Evolutionary conservation across 73 alveolate species (phyloP), one percentile per base, ranked within the genome.

Genomic region (Paramecium primaurelia): DNA sequence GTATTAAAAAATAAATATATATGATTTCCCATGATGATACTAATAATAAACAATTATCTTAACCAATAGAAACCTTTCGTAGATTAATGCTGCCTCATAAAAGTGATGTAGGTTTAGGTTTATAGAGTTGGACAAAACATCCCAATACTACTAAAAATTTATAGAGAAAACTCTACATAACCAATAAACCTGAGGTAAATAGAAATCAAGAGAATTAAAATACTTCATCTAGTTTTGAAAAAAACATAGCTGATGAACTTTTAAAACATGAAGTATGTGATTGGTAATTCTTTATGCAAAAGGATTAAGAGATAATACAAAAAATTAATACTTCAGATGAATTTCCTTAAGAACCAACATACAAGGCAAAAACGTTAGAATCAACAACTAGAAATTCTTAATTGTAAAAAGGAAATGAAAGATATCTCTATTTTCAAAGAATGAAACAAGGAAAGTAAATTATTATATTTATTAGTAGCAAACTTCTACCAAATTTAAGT

Each of bases 381-480:
- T 28, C 84, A 14, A 64, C 51, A 25, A 32, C 20, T 8, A 73
- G 34, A 38, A 22, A 40, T 37, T 34, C 9, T 16, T 30, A 73
- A 20, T 5, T 16, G 68, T 4, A 40, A 20, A 73, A 73, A 73
- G 87, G 59, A 30, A 73, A 25, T 44, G 87, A 73, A 73, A 73
- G 87, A 20, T 20, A 73, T n/a, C 60, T 16, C 0, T 73, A 37
- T 37, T 73, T 73, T 73, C 34, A 34, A 73, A 73, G 38, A 40
- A 73, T 73, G 87, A 73, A 40, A 73, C 59, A 30, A 36, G 87
- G 87, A 73, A 73, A 73, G 87, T 73, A 73, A 37, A 54, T 54
- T 37, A 20, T 30, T n/a, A 73, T 18, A 37, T 37, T 1, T 38
- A 36, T 4, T 34, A 12, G 5, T 54, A 73, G 87, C 47, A 73